A percentile compares a stretch with the other conserved stretches of the same genome.
phyloP scores from a whole-genome alignment of 108 stramenopile species.

The Conticribra guillardii region DNA sequence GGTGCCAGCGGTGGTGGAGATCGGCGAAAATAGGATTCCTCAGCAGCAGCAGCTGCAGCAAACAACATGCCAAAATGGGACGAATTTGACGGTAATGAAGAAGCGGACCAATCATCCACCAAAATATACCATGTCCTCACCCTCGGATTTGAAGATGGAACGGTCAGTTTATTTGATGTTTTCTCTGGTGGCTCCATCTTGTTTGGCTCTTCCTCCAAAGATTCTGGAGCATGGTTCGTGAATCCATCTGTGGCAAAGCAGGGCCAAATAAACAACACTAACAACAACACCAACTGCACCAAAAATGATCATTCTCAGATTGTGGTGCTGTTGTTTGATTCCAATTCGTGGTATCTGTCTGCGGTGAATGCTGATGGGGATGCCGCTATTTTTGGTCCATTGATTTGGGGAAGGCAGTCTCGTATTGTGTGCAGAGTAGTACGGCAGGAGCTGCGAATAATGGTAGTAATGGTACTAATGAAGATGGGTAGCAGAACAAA shows the following conservation, averaged over 20 bases:
- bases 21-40: neutral
- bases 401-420: conserved; percentile 37
- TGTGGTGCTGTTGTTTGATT: conserved; percentile 45
- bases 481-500: too few species aligned
- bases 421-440: neutral
- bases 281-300: neutral
- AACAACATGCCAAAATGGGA: neutral
- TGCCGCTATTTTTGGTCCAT: conserved; percentile 44
- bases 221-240: conserved; percentile 21
- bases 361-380: conserved; percentile 41
- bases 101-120: neutral
- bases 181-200: conserved; percentile 20
- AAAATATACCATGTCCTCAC: conserved; percentile 18
- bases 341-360: conserved; percentile 30
- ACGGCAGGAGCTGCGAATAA: conserved; percentile 1
- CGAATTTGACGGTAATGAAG: conserved; percentile 28
- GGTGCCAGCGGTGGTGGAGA: neutral
- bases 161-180: conserved; percentile 15
- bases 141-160: conserved; percentile 23
- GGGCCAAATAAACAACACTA: neutral
- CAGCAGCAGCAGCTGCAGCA: neutral
- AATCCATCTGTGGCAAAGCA: conserved; percentile 13
- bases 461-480: neutral
- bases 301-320: conserved; percentile 1
- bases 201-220: conserved; percentile 18